phyloP scores from a whole-genome alignment of 495 filamentous ascomycete genomes.

The Aspergillus affinis region DNA sequence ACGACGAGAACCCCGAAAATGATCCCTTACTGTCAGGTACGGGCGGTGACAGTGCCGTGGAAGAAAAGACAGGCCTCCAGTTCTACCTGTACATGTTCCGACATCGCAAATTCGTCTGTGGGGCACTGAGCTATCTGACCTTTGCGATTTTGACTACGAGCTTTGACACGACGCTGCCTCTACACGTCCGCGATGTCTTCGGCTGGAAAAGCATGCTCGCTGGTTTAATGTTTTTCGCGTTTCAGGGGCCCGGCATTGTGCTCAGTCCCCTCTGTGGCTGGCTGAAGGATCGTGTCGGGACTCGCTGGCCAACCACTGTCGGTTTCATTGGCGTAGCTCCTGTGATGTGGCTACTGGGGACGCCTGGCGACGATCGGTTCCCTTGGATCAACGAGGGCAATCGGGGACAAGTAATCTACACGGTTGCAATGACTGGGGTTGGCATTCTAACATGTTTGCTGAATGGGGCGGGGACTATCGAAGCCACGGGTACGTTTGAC shows the following conservation, averaged over 20 bases:
- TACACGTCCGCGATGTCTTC: constrained; percentile 26
- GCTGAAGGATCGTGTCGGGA: constrained; percentile 29
- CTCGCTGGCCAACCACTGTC: constrained; percentile 18
- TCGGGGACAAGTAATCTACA: constrained; percentile 17
- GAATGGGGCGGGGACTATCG: constrained; percentile 27
- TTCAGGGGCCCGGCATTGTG: constrained; percentile 24
- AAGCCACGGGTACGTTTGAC: constrained; percentile 23
- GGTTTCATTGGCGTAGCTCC: constrained; percentile 20
- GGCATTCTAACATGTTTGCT: constrained; percentile 19
- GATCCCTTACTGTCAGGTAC: constrained; percentile 11
- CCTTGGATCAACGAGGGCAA: constrained; percentile 15
- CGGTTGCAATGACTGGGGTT: constrained; percentile 7
- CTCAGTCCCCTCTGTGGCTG: constrained; percentile 25
- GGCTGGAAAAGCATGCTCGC: constrained; percentile 19
- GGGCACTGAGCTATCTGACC: constrained; percentile 13
- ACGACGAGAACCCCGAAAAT: constrained; percentile 9
- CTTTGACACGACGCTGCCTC: constrained; percentile 31
- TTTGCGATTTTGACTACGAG: constrained; percentile 23
- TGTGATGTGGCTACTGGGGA: constrained; percentile 22
- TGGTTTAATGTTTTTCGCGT: constrained; percentile 24
- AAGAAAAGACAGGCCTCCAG: constrained; percentile 7
- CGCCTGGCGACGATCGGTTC: constrained; percentile 25
- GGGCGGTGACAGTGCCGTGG: background rate
- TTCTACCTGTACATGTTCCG: constrained; percentile 19
- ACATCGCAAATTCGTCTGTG: constrained; percentile 19